Conservation (phyloP, 495 filamentous ascomycete species). For the Extremus antarcticus region DNA sequence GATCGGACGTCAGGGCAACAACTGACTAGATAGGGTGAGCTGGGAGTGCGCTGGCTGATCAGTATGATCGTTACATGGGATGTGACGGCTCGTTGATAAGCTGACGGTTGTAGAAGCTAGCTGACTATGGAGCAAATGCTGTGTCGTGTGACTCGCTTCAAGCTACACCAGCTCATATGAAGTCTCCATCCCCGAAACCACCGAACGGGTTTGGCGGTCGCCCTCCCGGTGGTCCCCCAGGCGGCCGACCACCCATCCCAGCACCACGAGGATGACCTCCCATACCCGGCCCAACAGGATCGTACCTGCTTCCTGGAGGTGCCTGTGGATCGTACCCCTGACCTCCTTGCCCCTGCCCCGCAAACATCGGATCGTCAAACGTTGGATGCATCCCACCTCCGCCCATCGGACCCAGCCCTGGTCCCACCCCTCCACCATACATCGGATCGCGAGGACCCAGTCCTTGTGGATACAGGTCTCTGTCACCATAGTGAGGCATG, state of each 20-base stretch:
- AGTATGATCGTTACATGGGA: too few species aligned
- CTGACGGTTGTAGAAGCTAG: too few species aligned
- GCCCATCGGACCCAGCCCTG: slow-evolving; percentile 36
- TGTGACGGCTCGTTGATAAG: too few species aligned
- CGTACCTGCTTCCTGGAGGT: slow-evolving; percentile 58
- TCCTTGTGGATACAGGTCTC: slow-evolving; percentile 80
- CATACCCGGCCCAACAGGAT: slow-evolving; percentile 70
- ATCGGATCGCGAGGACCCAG: slow-evolving; percentile 78
- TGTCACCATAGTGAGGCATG: slow-evolving; percentile 54
- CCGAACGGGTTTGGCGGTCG: slow-evolving; percentile 48
- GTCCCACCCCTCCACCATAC: slow-evolving; percentile 45
- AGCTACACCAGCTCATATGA: too few species aligned
- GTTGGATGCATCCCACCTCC: slow-evolving; percentile 89
- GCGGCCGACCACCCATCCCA: slow-evolving; percentile 27
- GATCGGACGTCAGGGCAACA: background rate
- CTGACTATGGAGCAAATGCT: too few species aligned
- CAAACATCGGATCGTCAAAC: slow-evolving; percentile 86
- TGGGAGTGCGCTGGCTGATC: background rate
- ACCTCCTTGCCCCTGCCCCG: slow-evolving; percentile 37
- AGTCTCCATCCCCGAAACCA: slow-evolving; percentile 56
- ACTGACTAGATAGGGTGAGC: background rate
- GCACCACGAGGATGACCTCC: slow-evolving; percentile 19
- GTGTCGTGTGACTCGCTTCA: too few species aligned
- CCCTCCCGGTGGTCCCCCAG: slow-evolving; percentile 25
- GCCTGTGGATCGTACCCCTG: slow-evolving; percentile 42